Base-by-base conservation (phyloP, 352 stramenopile species). In the Globisporangium spinosum region DNA sequence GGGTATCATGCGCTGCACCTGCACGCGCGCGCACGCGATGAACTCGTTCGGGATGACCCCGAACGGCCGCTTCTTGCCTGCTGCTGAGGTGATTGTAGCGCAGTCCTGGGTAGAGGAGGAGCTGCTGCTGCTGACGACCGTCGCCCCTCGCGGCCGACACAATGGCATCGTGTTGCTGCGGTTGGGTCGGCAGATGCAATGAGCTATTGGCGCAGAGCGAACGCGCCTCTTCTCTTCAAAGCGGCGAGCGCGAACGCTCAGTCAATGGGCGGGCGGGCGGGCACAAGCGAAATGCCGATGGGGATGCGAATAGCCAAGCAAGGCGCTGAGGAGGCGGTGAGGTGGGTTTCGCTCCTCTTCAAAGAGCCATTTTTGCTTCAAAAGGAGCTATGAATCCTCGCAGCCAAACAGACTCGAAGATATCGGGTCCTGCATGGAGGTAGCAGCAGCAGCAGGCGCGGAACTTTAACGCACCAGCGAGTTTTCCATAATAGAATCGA, bases 31-130 rank as follows among this genome's bases (percentile, higher is more conserved):
- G 25, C 67, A 43, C 9, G 84, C 67, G 22, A 85, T 67, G 54
- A 83, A 85, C 66, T 91, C 76, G 49, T 79, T 85, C 9, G 80
- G 79, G 29, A 89, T 65, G 20, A 87, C 64, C 2, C 62, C 51
- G 23, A 75, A 70, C 10, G 68, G 68, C n/a, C 71, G 66, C 51
- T 63, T 71, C 47, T 60, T 60, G 15, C 22, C 49, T 56, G n/a
- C 25, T 34, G 56, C 2, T n/a, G 58, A 34, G 38, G 25, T 29
- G 20, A 20, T 45, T 45, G 38, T 45, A 12, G 40, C 1, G 6
- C 40, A 59, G 49, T 29, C 35, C 7, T 27, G 13, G n/a, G 8
- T 59, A 10, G 29, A 35, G 8, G 29, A 67, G 43, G 35, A 45
- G 12, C 13, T 45, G 38, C 60, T 61, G 29, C 53, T 59, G 25